These are phyloP conservation scores for Teunomyces stri DNA, from an alignment of 805 yeast genomes.

Conservation along the genomic window DNA sequence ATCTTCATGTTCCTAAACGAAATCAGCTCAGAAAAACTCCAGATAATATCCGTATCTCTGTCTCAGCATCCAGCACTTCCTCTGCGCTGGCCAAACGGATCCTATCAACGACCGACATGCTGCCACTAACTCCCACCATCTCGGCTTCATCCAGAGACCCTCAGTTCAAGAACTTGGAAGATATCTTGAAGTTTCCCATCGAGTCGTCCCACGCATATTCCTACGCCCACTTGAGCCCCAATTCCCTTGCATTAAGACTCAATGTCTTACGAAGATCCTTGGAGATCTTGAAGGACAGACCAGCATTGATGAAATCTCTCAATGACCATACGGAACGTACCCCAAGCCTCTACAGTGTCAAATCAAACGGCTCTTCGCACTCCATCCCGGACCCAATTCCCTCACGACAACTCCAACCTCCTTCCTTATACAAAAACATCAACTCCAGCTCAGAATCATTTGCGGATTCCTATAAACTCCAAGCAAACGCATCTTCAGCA, in stretches of 20 bases:
- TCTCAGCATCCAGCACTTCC: background rate
- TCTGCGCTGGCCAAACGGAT: background rate
- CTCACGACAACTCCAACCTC: constrained; percentile 1
- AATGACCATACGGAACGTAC: constrained; percentile 7
- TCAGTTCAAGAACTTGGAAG: constrained; percentile 17
- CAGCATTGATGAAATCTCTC: constrained; percentile 40
- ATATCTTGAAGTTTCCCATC: constrained; percentile 63
- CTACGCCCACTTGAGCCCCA: constrained; percentile 78
- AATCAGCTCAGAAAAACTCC: background rate
- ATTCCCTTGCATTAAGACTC: constrained; percentile 71
- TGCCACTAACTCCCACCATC: background rate
- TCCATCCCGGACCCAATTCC: constrained; percentile 1
- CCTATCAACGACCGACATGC: background rate
- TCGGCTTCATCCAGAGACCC: background rate
- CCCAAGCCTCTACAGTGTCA: constrained; percentile 7
- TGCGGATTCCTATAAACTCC: constrained; percentile 19
- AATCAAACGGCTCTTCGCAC: constrained; percentile 9
- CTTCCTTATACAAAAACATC: constrained; percentile 11
- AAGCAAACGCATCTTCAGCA: constrained; percentile 45
- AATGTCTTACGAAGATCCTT: constrained; percentile 73
- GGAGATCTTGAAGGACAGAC: constrained; percentile 68
- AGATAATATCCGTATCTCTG: background rate
- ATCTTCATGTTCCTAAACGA: constrained; percentile 7
- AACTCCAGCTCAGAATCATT: constrained; percentile 18
- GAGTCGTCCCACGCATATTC: constrained; percentile 85